phyloP scores from a whole-genome alignment of 1,284 basidiomycete species.

The Cryptococcus neoformans region DNA sequence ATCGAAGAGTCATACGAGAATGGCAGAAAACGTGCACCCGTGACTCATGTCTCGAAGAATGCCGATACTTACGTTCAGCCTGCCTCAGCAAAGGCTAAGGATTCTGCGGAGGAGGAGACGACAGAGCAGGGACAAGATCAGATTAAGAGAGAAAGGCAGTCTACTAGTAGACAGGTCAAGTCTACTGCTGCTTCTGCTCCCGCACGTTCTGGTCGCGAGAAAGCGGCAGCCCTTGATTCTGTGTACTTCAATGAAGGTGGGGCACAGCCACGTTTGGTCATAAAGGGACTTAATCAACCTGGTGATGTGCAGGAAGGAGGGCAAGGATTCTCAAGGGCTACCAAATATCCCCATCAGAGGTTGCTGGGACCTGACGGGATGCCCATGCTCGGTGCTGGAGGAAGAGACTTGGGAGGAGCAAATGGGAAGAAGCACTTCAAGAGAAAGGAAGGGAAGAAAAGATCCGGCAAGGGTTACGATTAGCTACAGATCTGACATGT shows the following conservation, averaged over 20 bases:
- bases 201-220: slow-evolving; percentile 46
- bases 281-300: slow-evolving; percentile 56
- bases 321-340: slow-evolving; percentile 61
- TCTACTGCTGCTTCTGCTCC: slow-evolving; percentile 43
- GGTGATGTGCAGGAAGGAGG: slow-evolving; percentile 47
- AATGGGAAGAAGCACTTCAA: slow-evolving; percentile 84
- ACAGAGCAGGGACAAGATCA: neutral
- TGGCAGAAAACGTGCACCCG: slow-evolving; percentile 75
- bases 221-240: slow-evolving; percentile 69
- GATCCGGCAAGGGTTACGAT: slow-evolving; percentile 89
- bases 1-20: slow-evolving; percentile 51
- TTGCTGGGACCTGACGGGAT: slow-evolving; percentile 71
- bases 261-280: slow-evolving; percentile 61
- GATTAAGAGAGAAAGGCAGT: slow-evolving; percentile 22
- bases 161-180: slow-evolving; percentile 31
- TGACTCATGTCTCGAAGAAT: slow-evolving; percentile 74
- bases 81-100: slow-evolving; percentile 8
- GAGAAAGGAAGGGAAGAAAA: slow-evolving; percentile 76
- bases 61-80: slow-evolving; percentile 72
- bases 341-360: slow-evolving; percentile 76
- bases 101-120: slow-evolving; percentile 9
- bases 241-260: slow-evolving; percentile 71
- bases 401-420: slow-evolving; percentile 52
- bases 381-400: slow-evolving; percentile 52
- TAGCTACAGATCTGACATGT: slow-evolving; percentile 14